phyloP scores from a whole-genome alignment of 768 basidiomycete species.

The Leucocoprinus leucothites region DNA sequence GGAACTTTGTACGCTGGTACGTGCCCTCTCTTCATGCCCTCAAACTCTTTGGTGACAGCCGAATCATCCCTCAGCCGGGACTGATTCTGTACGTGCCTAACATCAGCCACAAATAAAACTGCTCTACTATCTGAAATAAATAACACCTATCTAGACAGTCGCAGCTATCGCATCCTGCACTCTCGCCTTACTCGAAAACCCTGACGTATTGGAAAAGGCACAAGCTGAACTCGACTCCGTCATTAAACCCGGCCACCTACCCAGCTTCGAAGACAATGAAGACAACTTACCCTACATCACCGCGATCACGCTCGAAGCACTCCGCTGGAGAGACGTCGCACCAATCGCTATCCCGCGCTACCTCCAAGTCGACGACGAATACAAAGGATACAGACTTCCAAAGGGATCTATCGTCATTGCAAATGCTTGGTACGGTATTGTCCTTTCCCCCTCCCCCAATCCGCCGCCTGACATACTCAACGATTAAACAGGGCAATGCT shows the following conservation, averaged over 20 bases:
- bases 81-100: slow-evolving; percentile 16
- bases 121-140: too few relatives aligned
- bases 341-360: slow-evolving; percentile 22
- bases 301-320: slow-evolving; percentile 26
- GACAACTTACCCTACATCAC: slow-evolving; percentile 27
- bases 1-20: slow-evolving; percentile 22
- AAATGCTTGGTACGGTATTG: slow-evolving; percentile 28
- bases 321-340: slow-evolving; percentile 24
- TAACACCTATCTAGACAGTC: not conserved
- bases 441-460: not conserved
- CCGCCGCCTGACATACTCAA: not conserved
- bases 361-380: slow-evolving; percentile 23
- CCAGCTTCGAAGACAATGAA: slow-evolving; percentile 25
- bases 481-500: slow-evolving; percentile 33
- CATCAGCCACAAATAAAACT: not conserved
- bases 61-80: slow-evolving; percentile 14
- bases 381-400: slow-evolving; percentile 27
- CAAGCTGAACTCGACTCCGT: slow-evolving; percentile 33
- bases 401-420: slow-evolving; percentile 28
- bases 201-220: slow-evolving; percentile 25
- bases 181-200: slow-evolving; percentile 5
- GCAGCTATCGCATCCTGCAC: slow-evolving; percentile 11
- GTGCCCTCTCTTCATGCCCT: not conserved
- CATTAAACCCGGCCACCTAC: slow-evolving; percentile 27
- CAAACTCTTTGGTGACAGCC: not conserved